Evolutionary conservation across 305 asterid species (phyloP).

Genomic region (Nicotiana rustica): DNA sequence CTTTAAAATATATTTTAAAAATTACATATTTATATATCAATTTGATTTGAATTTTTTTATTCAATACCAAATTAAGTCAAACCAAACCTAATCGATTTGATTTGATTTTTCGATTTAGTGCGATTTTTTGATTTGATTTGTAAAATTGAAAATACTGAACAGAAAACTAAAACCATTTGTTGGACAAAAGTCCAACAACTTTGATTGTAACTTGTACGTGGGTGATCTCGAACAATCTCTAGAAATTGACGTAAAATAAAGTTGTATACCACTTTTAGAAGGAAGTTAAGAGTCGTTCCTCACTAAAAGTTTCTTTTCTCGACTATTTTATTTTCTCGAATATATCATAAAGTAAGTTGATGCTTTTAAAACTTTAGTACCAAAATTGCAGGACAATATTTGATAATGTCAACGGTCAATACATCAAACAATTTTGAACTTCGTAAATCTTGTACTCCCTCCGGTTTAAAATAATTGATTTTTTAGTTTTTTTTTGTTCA

Average conservation of each 20-base stretch:
- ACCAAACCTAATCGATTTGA: too few relatives aligned
- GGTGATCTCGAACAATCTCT: neutral
- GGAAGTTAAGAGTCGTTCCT: constrained; percentile 12
- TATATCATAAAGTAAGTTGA: neutral
- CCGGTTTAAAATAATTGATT: too few relatives aligned
- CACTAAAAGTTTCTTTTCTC: neutral
- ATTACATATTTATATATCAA: too few relatives aligned
- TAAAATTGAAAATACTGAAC: too few relatives aligned
- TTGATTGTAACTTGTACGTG: neutral
- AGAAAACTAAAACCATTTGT: too few relatives aligned
- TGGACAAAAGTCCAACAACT: neutral
- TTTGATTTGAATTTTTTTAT: too few relatives aligned
- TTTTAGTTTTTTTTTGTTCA: too few relatives aligned
- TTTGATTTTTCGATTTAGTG: too few relatives aligned
- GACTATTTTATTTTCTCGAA: neutral
- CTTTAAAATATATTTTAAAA: too few relatives aligned
- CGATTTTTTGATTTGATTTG: too few relatives aligned
- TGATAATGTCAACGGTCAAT: too few relatives aligned
- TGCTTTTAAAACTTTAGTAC: neutral
- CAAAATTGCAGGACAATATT: neutral
- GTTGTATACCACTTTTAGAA: neutral
- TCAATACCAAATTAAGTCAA: too few relatives aligned
- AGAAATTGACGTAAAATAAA: neutral
- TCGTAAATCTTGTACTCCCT: neutral
- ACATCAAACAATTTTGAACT: neutral